A percentile compares a stretch with the other conserved stretches of the same genome.
These are phyloP conservation scores for Solanum rostratum DNA, from an alignment of 257 asterid species.

Conservation along the genomic window DNA sequence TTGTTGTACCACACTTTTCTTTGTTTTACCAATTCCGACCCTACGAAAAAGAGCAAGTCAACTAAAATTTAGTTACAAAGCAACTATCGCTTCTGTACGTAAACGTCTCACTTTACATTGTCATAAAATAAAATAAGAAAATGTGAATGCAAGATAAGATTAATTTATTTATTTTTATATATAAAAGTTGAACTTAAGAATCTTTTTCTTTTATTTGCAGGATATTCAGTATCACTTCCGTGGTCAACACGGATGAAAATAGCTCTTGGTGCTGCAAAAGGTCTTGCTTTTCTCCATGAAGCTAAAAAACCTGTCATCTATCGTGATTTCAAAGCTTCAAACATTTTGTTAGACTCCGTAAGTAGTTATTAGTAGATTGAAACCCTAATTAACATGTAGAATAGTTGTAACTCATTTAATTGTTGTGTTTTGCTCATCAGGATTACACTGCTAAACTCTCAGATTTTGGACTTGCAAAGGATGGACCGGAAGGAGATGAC, in stretches of 20 bases:
- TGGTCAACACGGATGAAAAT: constrained; percentile 88
- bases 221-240: constrained; percentile 75
- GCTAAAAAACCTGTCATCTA: constrained; percentile 80
- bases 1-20: not conserved
- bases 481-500: constrained; percentile 90
- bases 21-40: not conserved
- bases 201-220: constrained; percentile 7
- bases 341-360: constrained; percentile 76
- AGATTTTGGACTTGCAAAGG: constrained; percentile 84
- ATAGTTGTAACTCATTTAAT: not conserved
- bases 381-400: not conserved
- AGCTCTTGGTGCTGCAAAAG: constrained; percentile 86
- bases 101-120: not conserved
- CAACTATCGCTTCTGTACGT: not conserved
- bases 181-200: not conserved
- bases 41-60: not conserved
- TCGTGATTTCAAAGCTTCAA: constrained; percentile 86
- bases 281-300: constrained; percentile 88
- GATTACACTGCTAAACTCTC: constrained; percentile 81
- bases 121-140: not conserved
- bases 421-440: constrained; percentile 11
- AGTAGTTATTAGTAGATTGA: not conserved
- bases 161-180: no score
- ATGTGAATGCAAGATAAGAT: not conserved
- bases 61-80: not conserved